These are phyloP conservation scores for Penicillium cosmopolitanum DNA, from an alignment of 495 filamentous ascomycete genomes.

Conservation along the genomic window DNA sequence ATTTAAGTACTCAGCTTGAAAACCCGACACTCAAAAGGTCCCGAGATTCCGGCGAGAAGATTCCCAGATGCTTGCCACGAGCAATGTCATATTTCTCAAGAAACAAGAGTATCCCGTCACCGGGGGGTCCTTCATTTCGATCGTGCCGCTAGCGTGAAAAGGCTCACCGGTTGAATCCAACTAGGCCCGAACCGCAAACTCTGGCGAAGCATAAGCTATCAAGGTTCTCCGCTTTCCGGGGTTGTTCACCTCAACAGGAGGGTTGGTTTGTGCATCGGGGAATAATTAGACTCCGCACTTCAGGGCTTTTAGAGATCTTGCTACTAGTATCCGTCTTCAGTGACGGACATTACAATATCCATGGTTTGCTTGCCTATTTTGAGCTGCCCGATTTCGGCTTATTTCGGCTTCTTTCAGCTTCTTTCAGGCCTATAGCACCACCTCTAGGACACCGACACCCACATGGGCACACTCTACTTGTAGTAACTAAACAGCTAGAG, in stretches of 20 bases:
- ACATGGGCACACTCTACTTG: no score
- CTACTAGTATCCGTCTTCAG: no score
- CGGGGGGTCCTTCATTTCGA: constrained; percentile 7
- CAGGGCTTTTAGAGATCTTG: no score
- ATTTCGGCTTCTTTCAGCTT: neutral
- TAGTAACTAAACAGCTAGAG: neutral
- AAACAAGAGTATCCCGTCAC: constrained; percentile 2
- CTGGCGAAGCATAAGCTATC: neutral
- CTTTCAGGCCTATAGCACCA: neutral
- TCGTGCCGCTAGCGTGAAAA: constrained; percentile 24
- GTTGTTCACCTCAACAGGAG: neutral
- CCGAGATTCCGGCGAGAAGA: constrained; percentile 16
- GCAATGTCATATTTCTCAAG: neutral
- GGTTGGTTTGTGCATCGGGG: neutral
- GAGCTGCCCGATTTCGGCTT: neutral
- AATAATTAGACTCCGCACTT: neutral
- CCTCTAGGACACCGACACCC: neutral
- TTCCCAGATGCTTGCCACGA: neutral
- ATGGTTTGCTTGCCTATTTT: no score
- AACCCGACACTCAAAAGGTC: neutral
- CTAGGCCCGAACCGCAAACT: constrained; percentile 5
- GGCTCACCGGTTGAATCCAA: constrained; percentile 19
- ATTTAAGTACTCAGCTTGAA: neutral
- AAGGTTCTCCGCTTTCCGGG: neutral
- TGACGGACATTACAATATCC: no score